Base-by-base conservation (phyloP, 805 yeast species). In the Starmera caribaea region DNA sequence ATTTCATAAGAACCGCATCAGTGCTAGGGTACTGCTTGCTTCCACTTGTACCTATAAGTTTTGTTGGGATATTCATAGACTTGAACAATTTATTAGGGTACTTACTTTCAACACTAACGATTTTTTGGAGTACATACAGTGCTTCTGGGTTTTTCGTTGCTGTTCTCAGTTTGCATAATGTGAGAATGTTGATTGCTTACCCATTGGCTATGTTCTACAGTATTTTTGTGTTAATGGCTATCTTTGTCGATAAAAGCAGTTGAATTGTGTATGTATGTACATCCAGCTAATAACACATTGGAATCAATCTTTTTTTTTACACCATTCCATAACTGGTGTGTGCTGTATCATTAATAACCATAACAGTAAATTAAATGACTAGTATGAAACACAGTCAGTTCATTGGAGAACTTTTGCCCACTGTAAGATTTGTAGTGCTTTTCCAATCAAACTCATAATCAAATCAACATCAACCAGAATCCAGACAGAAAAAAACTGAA, bases 201-300 rank as follows among this genome's bases (percentile, higher is more conserved):
- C 98, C 98, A 2, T 68, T 92, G 53, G 79, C 83, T 12, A 76
- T 92, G 65, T 90, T 90, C 58, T 92, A 92, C 68, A 78, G 89
- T 41, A 89, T 90, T 3, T 92, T 92, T 69, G 96, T 97, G 28
- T 70, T 92, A 49, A 88, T 92, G 95, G 94, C 96, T 2, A 81
- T 92, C 29, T 92, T 92, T 57, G 89, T 74, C 10, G 58, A 54
- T 37, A 52, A 49, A 40, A 29, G 26, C 26, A 21, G 6, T 21
- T 21, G 6, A 21, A 9, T 21, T 21, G 26, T 21, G 26, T 21
- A 21, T n/a, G n/a, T n/a, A n/a, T n/a, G n/a, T n/a, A n/a, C n/a
- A n/a, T n/a, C n/a, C 26, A 21, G 26, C 3, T 21, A 5, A 21
- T 21, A 21, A 9, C 6, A 21, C 26, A 21, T 21, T 21, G 26